These are phyloP conservation scores for Glycine tomentella DNA, from an alignment of 306 rosid genomes.

Conservation along the genomic window DNA sequence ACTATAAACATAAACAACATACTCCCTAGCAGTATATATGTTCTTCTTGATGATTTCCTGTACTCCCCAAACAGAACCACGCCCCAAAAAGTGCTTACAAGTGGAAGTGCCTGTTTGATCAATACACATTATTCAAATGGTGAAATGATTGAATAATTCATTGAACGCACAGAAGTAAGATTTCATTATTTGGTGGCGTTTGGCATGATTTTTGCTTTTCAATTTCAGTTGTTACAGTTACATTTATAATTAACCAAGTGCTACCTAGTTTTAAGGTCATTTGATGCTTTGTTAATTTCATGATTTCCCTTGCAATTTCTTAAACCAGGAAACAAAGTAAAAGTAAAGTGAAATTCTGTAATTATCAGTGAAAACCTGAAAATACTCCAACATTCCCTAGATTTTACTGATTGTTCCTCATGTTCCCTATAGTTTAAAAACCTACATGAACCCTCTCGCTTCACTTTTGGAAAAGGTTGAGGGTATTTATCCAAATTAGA, in stretches of 20 bases:
- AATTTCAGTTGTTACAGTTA: no score
- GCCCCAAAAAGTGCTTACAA: conserved; percentile 96
- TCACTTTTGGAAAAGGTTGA: no score
- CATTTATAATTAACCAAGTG: not conserved
- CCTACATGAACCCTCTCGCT: no score
- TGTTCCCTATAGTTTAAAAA: no score
- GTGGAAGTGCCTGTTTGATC: conserved; percentile 86
- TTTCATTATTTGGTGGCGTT: not conserved
- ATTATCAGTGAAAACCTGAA: no score
- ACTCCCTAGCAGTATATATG: conserved; percentile 62
- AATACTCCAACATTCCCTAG: no score
- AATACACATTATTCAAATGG: conserved; percentile 34
- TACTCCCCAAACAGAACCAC: conserved; percentile 83
- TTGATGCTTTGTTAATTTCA: not conserved
- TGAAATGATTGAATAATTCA: conserved; percentile 14
- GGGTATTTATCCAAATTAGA: no score
- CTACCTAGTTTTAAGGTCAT: not conserved
- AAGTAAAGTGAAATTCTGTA: no score
- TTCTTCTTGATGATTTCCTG: conserved; percentile 78
- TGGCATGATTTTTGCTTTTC: not conserved
- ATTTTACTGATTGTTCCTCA: no score
- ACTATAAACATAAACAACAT: conserved; percentile 86
- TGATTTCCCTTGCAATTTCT: not conserved
- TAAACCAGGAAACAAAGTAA: not conserved
- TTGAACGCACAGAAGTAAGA: not conserved